Percentiles rank a stretch among this genome's conserved stretches.
Conservation (phyloP, 352 stramenopile genomes). For the Phytophthora palmivora region DNA sequence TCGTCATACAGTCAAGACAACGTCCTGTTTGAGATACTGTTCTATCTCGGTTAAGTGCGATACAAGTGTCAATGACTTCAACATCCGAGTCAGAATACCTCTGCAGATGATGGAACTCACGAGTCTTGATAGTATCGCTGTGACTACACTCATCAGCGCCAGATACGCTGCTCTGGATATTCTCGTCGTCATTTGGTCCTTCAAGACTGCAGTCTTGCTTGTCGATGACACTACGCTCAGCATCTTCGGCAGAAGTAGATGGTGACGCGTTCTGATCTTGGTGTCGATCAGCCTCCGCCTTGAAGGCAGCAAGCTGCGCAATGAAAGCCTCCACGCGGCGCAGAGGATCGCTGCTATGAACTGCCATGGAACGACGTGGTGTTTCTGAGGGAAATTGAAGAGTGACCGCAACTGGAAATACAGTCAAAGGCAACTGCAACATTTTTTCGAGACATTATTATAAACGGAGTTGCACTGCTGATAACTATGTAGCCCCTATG, state of each 20-base stretch:
- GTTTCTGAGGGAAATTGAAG: neutral
- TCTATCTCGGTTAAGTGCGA: constrained; percentile 7
- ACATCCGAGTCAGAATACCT: neutral
- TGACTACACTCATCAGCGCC: neutral
- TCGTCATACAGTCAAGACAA: neutral
- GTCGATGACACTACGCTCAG: neutral
- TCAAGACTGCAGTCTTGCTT: neutral
- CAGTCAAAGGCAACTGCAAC: constrained; percentile 3
- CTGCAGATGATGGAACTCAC: too few species aligned
- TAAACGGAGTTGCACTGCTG: neutral
- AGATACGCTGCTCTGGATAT: neutral
- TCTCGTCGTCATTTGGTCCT: neutral
- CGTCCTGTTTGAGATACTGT: too few species aligned
- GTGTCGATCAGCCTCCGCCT: neutral
- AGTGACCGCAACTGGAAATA: neutral
- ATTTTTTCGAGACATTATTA: neutral
- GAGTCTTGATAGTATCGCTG: too few species aligned
- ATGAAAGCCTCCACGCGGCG: constrained; percentile 3
- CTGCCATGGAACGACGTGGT: neutral
- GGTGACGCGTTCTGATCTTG: neutral
- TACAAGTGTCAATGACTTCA: constrained; percentile 4
- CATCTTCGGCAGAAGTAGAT: neutral
- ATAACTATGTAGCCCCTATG: too few species aligned
- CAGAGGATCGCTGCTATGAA: neutral
- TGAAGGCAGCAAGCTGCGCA: constrained; percentile 3